A percentile compares a stretch with the other conserved stretches of the same genome.
These are phyloP conservation scores for Fusarium xyrophilum DNA, from an alignment of 2,329 filamentous ascomycete species.

Conservation along the genomic window DNA sequence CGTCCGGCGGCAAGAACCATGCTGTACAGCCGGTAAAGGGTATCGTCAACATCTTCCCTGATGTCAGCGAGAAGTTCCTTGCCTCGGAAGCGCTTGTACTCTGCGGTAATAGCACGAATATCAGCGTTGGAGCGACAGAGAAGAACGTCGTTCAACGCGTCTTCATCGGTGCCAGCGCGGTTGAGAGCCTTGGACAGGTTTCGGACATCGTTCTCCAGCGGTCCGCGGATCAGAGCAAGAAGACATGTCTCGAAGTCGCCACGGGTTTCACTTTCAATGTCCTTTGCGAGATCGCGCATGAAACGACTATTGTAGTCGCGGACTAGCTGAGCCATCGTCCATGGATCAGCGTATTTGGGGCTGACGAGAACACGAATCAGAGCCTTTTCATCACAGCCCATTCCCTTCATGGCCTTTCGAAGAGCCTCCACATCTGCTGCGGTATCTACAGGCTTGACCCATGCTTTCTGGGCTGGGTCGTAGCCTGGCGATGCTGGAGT, in stretches of 20 bases:
- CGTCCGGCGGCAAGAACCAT: slow-evolving; percentile 43
- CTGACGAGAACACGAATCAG: slow-evolving; percentile 43
- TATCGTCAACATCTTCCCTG: slow-evolving; percentile 44
- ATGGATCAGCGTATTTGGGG: slow-evolving; percentile 45
- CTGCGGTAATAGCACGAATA: slow-evolving; percentile 43
- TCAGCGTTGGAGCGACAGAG: slow-evolving; percentile 48
- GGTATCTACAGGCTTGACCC: slow-evolving; percentile 41
- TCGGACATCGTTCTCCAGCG: slow-evolving; percentile 45
- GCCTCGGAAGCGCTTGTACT: slow-evolving; percentile 42
- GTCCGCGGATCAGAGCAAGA: slow-evolving; percentile 43
- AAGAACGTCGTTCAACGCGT: slow-evolving; percentile 46
- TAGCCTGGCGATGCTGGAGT: slow-evolving; percentile 43
- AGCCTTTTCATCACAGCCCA: slow-evolving; percentile 45
- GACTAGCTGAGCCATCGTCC: slow-evolving; percentile 44
- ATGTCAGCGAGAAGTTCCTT: slow-evolving; percentile 44
- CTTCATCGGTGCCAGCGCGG: slow-evolving; percentile 45
- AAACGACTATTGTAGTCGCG: slow-evolving; percentile 46
- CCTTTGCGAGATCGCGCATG: slow-evolving; percentile 44
- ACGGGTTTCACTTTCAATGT: slow-evolving; percentile 46
- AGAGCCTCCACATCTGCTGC: slow-evolving; percentile 41
- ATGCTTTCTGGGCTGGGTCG: slow-evolving; percentile 40
- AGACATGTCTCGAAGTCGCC: slow-evolving; percentile 44
- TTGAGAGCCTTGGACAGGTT: slow-evolving; percentile 43
- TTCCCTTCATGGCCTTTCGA: slow-evolving; percentile 48
- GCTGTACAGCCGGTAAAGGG: slow-evolving; percentile 45